Evolutionary conservation across 1,284 basidiomycete genomes (phyloP).

Genomic region (Puccinia hordei): DNA sequence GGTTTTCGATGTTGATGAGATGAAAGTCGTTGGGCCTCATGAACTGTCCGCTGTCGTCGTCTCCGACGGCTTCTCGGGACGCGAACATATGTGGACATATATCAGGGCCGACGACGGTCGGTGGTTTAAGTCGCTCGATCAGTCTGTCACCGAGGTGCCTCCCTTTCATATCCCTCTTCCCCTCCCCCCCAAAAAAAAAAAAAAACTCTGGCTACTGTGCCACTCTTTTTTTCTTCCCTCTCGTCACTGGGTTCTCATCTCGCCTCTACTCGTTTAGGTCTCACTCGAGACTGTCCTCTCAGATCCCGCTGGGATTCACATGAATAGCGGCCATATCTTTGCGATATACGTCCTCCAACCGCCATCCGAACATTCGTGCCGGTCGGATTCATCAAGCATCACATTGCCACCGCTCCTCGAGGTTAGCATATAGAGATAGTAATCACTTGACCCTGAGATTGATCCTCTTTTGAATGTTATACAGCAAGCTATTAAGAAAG

Average conservation of each 20-base stretch:
- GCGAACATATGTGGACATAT: conserved; percentile 51
- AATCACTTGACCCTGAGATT: not conserved
- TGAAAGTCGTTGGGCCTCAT: conserved; percentile 42
- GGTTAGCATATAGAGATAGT: not conserved
- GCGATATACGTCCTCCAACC: conserved; percentile 37
- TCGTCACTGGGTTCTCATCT: not conserved
- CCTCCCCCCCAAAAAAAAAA: not conserved
- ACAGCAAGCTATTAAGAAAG: conserved; percentile 36
- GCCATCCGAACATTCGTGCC: not conserved
- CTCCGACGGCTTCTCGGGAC: conserved; percentile 49
- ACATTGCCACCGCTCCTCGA: conserved; percentile 18
- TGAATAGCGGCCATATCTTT: conserved; percentile 50
- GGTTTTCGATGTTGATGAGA: conserved; percentile 49
- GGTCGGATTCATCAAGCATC: conserved; percentile 15
- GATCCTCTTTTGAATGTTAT: not conserved
- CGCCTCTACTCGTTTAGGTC: conserved; percentile 9
- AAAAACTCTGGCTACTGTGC: not conserved
- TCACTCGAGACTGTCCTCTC: conserved; percentile 44
- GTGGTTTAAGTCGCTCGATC: conserved; percentile 48
- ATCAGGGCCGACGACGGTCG: conserved; percentile 39
- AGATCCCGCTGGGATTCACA: conserved; percentile 47
- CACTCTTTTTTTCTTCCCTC: not conserved
- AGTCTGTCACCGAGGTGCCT: conserved; percentile 31
- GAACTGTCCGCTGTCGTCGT: conserved; percentile 45
- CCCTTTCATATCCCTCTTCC: not conserved